Conservation (phyloP, 108 stramenopile genomes). For the Pseudonitzschia multistriata region DNA sequence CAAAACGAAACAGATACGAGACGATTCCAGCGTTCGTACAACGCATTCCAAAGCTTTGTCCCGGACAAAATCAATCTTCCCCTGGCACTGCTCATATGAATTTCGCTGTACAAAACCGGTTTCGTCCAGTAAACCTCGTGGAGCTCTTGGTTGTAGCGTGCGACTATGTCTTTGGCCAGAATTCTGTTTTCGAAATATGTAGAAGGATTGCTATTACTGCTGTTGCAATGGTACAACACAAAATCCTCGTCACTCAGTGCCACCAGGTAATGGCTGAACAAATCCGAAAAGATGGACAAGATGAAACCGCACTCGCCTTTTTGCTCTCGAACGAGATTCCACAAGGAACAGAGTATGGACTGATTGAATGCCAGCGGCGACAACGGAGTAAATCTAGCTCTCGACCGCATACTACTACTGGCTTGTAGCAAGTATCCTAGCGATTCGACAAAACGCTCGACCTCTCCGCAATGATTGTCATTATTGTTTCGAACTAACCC, state of each 20-base stretch:
- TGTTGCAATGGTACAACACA: slow-evolving; percentile 34
- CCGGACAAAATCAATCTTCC: slow-evolving; percentile 67
- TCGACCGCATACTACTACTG: slow-evolving; percentile 51
- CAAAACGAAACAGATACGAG: slow-evolving; percentile 66
- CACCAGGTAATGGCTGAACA: slow-evolving; percentile 69
- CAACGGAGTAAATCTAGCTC: slow-evolving; percentile 29
- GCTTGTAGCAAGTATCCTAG: slow-evolving; percentile 46
- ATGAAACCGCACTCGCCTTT: not conserved
- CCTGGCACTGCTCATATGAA: slow-evolving; percentile 21
- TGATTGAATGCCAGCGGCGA: slow-evolving; percentile 48
- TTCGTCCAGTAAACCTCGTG: slow-evolving; percentile 73
- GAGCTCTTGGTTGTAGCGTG: slow-evolving; percentile 35
- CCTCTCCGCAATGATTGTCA: slow-evolving; percentile 12
- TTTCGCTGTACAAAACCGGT: slow-evolving; percentile 57
- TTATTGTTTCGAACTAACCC: no score
- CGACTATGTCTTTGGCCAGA: slow-evolving; percentile 51
- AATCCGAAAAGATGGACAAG: slow-evolving; percentile 68
- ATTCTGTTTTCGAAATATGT: slow-evolving; percentile 14
- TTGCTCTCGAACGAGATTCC: slow-evolving; percentile 12
- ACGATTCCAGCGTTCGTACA: slow-evolving; percentile 85
- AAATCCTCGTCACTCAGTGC: slow-evolving; percentile 81
- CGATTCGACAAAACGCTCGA: slow-evolving; percentile 32
- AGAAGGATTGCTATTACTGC: not conserved
- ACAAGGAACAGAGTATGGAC: slow-evolving; percentile 19
- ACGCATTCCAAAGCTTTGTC: slow-evolving; percentile 81